phyloP scores from a whole-genome alignment of 176 grass and related monocot genomes.

The Cocos nucifera region DNA sequence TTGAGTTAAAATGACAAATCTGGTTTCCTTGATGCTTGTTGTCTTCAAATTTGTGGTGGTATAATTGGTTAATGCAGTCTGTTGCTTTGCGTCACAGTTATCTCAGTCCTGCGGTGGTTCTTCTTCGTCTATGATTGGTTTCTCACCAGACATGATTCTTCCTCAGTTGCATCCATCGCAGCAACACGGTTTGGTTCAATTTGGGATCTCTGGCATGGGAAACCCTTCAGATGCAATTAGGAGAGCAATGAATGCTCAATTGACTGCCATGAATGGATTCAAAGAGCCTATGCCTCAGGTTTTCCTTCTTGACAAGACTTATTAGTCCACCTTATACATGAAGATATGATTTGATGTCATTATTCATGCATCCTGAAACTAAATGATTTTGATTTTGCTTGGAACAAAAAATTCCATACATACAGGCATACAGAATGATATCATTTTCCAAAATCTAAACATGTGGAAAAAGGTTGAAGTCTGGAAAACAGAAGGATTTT shows the following conservation, averaged over 20 bases:
- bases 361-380: too few species aligned
- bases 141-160: conserved; percentile 10
- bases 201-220: conserved; percentile 1
- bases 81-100: not conserved
- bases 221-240: conserved; percentile 9
- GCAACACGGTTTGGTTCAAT: conserved; percentile 1
- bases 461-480: too few species aligned
- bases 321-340: not conserved
- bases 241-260: conserved; percentile 8
- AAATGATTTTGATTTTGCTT: too few species aligned
- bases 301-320: not conserved
- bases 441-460: too few species aligned
- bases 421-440: too few species aligned
- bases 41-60: too few species aligned
- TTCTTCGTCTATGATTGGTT: conserved; percentile 3
- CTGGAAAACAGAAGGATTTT: too few species aligned
- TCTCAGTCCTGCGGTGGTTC: not conserved
- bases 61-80: not conserved
- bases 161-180: conserved; percentile 12
- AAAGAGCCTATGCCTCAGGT: conserved; percentile 14
- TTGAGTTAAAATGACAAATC: not conserved
- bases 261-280: not conserved
- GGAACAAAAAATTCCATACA: too few species aligned
- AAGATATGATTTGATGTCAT: too few species aligned
- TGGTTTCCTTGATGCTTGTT: not conserved